phyloP scores from a whole-genome alignment of 345 rosid species.

The Cardamine occulta region DNA sequence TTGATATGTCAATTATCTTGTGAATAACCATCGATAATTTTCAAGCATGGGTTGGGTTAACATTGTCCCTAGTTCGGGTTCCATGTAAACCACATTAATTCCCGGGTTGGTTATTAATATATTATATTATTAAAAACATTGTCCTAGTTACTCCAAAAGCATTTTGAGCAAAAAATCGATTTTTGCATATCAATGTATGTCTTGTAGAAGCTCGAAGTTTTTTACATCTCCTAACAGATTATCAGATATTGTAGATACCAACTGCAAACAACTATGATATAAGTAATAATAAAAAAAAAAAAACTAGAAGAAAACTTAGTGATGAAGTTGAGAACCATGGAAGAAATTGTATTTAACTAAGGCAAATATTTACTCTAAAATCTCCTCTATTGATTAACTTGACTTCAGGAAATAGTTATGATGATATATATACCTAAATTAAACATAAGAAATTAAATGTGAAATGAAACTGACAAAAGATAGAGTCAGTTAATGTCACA shows the following conservation, averaged over 20 bases:
- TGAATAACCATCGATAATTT: constrained; percentile 32
- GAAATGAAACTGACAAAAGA: constrained; percentile 29
- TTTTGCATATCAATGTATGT: background rate
- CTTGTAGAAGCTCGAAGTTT: background rate
- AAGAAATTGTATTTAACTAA: background rate
- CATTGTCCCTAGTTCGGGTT: background rate
- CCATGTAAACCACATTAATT: too few species aligned
- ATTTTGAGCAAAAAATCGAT: background rate
- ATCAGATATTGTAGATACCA: background rate
- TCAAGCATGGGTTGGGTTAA: constrained; percentile 16
- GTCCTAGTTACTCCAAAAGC: background rate
- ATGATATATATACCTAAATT: background rate
- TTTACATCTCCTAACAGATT: background rate
- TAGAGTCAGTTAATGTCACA: constrained; percentile 32
- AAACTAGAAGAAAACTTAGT: background rate
- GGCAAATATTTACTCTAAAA: background rate
- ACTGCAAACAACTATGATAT: background rate
- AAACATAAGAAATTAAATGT: background rate
- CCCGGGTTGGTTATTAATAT: too few species aligned
- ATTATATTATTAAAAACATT: too few species aligned
- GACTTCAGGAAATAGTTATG: background rate
- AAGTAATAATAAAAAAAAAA: background rate
- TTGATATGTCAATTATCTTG: constrained; percentile 23
- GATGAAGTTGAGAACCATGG: background rate
- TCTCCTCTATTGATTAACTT: background rate